These are phyloP conservation scores for Didymella segeticola DNA, from an alignment of 2,329 filamentous ascomycete genomes.

Conservation along the genomic window DNA sequence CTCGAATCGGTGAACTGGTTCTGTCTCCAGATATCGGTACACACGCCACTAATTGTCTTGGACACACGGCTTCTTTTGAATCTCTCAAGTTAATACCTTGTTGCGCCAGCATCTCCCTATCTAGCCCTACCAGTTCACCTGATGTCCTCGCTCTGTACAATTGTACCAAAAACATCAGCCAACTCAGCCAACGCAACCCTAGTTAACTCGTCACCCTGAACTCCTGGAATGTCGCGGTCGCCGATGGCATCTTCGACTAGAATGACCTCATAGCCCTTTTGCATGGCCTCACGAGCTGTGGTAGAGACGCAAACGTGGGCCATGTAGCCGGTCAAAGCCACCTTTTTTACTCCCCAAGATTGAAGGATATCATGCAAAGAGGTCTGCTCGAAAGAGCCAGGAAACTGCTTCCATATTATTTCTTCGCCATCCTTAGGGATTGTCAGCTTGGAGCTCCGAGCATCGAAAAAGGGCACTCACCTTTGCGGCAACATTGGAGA, in stretches of 20 bases:
- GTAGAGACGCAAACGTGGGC: slow-evolving; percentile 71
- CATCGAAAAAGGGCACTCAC: slow-evolving; percentile 1
- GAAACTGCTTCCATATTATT: slow-evolving; percentile 62
- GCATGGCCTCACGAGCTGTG: slow-evolving; percentile 66
- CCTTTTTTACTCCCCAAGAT: slow-evolving; percentile 60
- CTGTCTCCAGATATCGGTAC: no score
- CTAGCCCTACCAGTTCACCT: slow-evolving; percentile 31
- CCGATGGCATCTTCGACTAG: slow-evolving; percentile 69
- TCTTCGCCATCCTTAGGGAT: slow-evolving; percentile 58
- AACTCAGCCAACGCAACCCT: slow-evolving; percentile 62
- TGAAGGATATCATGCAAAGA: slow-evolving; percentile 64
- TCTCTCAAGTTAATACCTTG: background rate
- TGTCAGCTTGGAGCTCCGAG: background rate
- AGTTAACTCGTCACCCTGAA: slow-evolving; percentile 61
- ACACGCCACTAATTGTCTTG: no score
- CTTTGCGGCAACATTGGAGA: slow-evolving; percentile 63
- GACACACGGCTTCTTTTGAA: no score
- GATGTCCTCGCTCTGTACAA: slow-evolving; percentile 61
- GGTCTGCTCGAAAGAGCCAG: slow-evolving; percentile 67
- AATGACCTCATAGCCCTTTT: slow-evolving; percentile 69
- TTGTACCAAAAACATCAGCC: slow-evolving; percentile 68
- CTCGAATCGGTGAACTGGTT: no score
- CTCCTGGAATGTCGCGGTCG: slow-evolving; percentile 70
- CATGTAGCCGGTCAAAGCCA: slow-evolving; percentile 69
- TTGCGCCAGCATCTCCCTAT: background rate